A percentile compares a stretch with the other conserved stretches of the same genome.
Evolutionary conservation across 306 rosid genomes (phyloP).

Genomic region (Ziziphus jujuba): DNA sequence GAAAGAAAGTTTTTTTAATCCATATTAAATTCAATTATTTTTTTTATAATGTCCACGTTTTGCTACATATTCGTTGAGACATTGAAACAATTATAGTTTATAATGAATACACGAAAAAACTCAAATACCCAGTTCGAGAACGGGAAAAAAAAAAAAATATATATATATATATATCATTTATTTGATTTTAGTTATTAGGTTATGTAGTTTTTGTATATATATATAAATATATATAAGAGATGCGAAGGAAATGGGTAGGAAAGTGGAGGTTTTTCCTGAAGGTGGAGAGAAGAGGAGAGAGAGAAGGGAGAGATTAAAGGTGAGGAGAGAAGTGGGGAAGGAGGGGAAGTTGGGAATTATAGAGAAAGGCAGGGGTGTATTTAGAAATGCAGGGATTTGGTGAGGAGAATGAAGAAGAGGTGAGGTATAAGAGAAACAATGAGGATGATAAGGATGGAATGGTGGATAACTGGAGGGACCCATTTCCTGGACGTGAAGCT

Average conservation of each 20-base stretch:
- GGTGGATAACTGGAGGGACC: conserved; percentile 10
- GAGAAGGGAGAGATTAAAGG: background rate
- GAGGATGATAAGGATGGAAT: conserved; percentile 5
- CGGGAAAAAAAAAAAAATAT: too few species aligned
- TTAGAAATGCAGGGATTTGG: conserved; percentile 5
- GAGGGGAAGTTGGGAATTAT: conserved; percentile 1
- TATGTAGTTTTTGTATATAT: too few species aligned
- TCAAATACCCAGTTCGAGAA: too few species aligned
- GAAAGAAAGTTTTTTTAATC: too few species aligned
- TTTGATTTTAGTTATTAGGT: too few species aligned
- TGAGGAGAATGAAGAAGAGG: background rate
- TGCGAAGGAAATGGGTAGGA: background rate
- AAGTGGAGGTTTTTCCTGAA: background rate
- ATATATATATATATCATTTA: too few species aligned
- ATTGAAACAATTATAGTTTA: too few species aligned
- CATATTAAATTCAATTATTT: too few species aligned
- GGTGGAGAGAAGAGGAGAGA: background rate
- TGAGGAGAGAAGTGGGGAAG: background rate
- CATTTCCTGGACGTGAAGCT: conserved; percentile 52
- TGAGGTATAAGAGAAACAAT: background rate
- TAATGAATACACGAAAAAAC: too few species aligned
- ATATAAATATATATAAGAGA: too few species aligned
- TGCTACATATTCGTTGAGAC: too few species aligned
- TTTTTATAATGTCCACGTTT: too few species aligned
- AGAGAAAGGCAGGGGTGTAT: conserved; percentile 6